Conservation (phyloP, 1,139 yeast species). For the Nadsonia starkeyi-henricii region DNA sequence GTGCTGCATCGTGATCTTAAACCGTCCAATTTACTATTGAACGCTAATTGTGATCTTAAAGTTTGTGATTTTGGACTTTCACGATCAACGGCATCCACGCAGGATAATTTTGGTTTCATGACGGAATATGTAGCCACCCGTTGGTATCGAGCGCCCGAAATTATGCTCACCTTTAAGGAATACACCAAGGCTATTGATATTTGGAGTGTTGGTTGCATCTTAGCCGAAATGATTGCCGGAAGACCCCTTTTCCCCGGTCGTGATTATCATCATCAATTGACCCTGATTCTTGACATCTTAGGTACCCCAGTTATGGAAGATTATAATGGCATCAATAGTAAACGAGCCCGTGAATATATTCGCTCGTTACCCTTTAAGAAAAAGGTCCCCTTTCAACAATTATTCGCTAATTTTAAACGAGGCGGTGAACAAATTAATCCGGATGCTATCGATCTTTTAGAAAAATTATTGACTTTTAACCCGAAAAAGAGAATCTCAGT, state of each 20-base stretch:
- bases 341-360: slow-evolving; percentile 79
- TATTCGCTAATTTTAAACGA: slow-evolving; percentile 33
- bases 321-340: slow-evolving; percentile 62
- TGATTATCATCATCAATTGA: slow-evolving; percentile 82
- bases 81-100: slow-evolving; percentile 39
- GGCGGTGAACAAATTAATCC: slow-evolving; percentile 24
- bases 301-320: slow-evolving; percentile 87
- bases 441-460: slow-evolving; percentile 62
- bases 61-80: slow-evolving; percentile 94
- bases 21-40: slow-evolving; percentile 74
- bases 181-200: slow-evolving; percentile 92
- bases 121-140: slow-evolving; percentile 96
- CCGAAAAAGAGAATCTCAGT: slow-evolving; percentile 70
- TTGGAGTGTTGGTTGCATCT: slow-evolving; percentile 93
- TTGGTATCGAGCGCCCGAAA: slow-evolving; percentile 97
- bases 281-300: slow-evolving; percentile 72
- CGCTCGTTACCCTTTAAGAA: slow-evolving; percentile 55
- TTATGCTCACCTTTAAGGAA: slow-evolving; percentile 86
- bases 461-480: slow-evolving; percentile 62
- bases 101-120: slow-evolving; percentile 59
- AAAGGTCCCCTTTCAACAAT: slow-evolving; percentile 37
- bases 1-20: slow-evolving; percentile 88
- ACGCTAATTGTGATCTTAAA: slow-evolving; percentile 87
- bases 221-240: slow-evolving; percentile 83
- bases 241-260: slow-evolving; percentile 88